Percentiles rank a stretch among this genome's conserved stretches.
Conservation (phyloP, 2,329 filamentous ascomycete species). For the Claviceps paspali region DNA sequence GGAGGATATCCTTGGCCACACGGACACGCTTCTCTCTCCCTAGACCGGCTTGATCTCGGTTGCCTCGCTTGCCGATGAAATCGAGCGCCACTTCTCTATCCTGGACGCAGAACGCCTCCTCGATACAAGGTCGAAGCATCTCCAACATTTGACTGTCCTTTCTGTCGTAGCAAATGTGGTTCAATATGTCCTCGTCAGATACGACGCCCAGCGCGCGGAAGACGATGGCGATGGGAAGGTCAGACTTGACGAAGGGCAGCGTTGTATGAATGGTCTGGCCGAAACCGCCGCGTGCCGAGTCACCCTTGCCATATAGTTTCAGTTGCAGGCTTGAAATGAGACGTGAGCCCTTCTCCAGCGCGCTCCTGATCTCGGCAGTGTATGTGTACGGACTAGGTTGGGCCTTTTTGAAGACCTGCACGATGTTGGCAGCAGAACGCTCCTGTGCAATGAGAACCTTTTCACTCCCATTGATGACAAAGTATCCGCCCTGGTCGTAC, state of each 20-base stretch:
- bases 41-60: constrained; percentile 41
- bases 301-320: constrained; percentile 78
- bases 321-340: constrained; percentile 86
- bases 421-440: constrained; percentile 93
- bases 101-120: constrained; percentile 92
- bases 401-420: constrained; percentile 97
- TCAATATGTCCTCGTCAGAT: constrained; percentile 93
- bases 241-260: constrained; percentile 83
- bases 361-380: constrained; percentile 89
- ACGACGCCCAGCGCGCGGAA: constrained; percentile 93
- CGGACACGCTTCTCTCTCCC: constrained; percentile 78
- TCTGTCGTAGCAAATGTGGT: constrained; percentile 92
- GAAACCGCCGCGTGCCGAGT: constrained; percentile 59
- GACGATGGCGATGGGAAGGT: constrained; percentile 87
- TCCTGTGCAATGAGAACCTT: constrained; percentile 98
- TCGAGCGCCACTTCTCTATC: constrained; percentile 89
- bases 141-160: constrained; percentile 95
- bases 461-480: constrained; percentile 97
- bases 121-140: constrained; percentile 92
- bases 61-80: constrained; percentile 87
- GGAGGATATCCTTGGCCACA: constrained; percentile 84
- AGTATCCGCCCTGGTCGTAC: constrained; percentile 96
- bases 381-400: constrained; percentile 84
- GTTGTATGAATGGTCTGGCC: constrained; percentile 83
- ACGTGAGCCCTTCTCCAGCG: constrained; percentile 87